Base-by-base conservation (phyloP, 352 stramenopile genomes). In the Phytopythium boreale region DNA sequence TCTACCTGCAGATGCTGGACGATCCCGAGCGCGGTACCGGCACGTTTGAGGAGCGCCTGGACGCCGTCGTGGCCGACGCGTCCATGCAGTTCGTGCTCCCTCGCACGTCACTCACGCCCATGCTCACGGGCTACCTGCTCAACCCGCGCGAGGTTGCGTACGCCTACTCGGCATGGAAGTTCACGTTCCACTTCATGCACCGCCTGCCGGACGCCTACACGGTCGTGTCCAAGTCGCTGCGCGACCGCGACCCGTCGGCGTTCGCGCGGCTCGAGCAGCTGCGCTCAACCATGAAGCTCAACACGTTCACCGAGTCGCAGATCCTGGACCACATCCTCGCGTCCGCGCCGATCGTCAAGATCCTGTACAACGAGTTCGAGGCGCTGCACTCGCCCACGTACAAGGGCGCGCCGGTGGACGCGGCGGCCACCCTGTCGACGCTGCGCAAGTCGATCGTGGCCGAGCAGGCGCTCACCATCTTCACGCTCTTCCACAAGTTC, bases 101-200 rank as follows among this genome's bases (percentile, higher is more conserved):
- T 12, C 86, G 86, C 65, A 94, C 86, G 62, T 94, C 86, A 59
- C 71, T 94, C 19, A 92, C 86, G 51, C 86, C 86, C 12, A 90
- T 94, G 82, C 74, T 94, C 34, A 90, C 76, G 24, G 80, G 91
- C 59, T 82, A 86, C 59, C 65, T 92, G 59, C 68, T 94, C 41
- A 86, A 72, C 22, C 83, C 86, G 34, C 84, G 92, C 68, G 79
- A 92, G 64, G 92, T 92, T 57, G 87, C 86, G 51, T 94, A 94
- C 74, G 86, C 86, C 11, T 94, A 94, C 71, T 79, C 86, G 1
- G 86, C 86, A 19, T 94, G 86, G 86, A 94, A 94, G 71, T 94
- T 94, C 57, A 89, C 82, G 7, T 94, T 94, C 72, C 86, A 94
- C 74, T 94, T 94, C 71, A 90, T 94, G 81, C 83, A 91, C 61